A percentile compares a stretch with the other conserved stretches of the same genome.
Evolutionary conservation across 805 yeast genomes (phyloP).

Genomic region (Pichia nanzhaoensis): DNA sequence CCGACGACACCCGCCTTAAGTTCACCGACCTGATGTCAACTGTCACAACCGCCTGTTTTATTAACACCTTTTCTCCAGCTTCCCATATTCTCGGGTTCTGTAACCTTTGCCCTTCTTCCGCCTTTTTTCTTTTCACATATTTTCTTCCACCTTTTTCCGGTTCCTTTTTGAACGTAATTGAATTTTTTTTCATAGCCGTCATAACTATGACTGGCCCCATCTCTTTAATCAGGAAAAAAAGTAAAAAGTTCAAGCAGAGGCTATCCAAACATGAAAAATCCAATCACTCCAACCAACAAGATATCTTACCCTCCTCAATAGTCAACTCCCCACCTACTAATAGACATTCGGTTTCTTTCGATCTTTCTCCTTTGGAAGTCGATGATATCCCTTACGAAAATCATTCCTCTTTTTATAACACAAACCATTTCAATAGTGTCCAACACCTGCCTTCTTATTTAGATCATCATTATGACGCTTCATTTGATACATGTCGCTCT

Average conservation of each 20-base stretch:
- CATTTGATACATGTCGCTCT: too few species aligned
- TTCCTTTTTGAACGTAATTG: too few species aligned
- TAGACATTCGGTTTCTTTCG: constrained; percentile 4
- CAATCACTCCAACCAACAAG: not conserved
- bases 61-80: too few species aligned
- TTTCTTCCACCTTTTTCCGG: too few species aligned
- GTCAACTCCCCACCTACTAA: not conserved
- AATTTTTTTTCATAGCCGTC: too few species aligned
- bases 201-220: constrained; percentile 8
- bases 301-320: too few species aligned
- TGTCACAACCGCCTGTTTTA: too few species aligned
- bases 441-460: not conserved
- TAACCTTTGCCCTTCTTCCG: too few species aligned
- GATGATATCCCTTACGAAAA: not conserved
- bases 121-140: too few species aligned
- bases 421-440: not conserved
- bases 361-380: not conserved
- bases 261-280: constrained; percentile 4
- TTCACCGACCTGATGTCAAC: too few species aligned
- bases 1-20: too few species aligned
- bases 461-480: not conserved
- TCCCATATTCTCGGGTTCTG: too few species aligned
- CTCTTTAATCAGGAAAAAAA: constrained; percentile 8
- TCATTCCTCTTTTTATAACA: not conserved
- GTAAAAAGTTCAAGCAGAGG: constrained; percentile 7